Conservation (phyloP, 768 basidiomycete species). For the Pleurotus sapidus region DNA sequence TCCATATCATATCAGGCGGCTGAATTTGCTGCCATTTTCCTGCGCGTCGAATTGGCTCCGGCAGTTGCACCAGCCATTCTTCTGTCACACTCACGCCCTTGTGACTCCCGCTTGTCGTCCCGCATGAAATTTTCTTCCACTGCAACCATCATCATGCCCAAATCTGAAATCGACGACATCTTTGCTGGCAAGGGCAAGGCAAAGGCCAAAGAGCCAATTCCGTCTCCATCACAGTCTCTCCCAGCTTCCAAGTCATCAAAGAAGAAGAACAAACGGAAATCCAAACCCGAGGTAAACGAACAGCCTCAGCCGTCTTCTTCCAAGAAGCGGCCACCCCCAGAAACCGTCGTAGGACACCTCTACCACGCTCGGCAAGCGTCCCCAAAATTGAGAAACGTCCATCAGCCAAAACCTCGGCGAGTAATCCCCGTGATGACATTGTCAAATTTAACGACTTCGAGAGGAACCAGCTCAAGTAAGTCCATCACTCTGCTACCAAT, state of each 20-base stretch:
- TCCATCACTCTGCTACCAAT: constrained; percentile 14
- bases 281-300: constrained; percentile 8
- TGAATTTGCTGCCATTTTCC: too few species aligned
- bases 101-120: constrained; percentile 10
- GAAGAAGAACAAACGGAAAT: constrained; percentile 39
- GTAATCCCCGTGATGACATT: constrained; percentile 25
- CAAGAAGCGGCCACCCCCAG: constrained; percentile 42
- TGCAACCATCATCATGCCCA: constrained; percentile 28
- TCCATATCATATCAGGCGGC: too few species aligned
- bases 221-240: constrained; percentile 10
- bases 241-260: constrained; percentile 38
- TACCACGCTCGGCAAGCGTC: constrained; percentile 32
- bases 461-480: constrained; percentile 70
- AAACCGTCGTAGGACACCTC: constrained; percentile 75
- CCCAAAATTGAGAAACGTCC: constrained; percentile 25
- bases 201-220: constrained; percentile 5
- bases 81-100: background rate
- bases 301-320: constrained; percentile 11
- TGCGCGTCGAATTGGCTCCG: too few species aligned
- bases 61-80: background rate
- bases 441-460: constrained; percentile 73
- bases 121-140: constrained; percentile 6
- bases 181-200: constrained; percentile 56
- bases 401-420: constrained; percentile 7
- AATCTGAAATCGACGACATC: constrained; percentile 86